Conservation (phyloP, 345 rosid genomes). For the Dipteronia dyeriana region DNA sequence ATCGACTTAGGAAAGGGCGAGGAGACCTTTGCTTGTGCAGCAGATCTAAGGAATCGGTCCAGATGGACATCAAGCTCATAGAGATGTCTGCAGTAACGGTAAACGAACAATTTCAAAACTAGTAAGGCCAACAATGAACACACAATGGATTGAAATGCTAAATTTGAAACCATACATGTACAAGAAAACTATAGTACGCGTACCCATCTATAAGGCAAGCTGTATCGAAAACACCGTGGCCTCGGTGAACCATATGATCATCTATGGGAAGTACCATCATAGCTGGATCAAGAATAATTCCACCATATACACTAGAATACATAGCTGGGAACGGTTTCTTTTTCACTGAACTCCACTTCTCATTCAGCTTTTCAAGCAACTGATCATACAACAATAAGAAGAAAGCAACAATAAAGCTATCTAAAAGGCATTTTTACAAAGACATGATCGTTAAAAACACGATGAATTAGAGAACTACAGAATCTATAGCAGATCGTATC, state of each 20-base stretch:
- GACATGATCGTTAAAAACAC: background rate
- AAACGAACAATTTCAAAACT: background rate
- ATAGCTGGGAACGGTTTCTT: slow-evolving; percentile 66
- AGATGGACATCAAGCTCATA: slow-evolving; percentile 69
- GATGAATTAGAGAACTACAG: background rate
- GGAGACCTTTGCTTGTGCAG: slow-evolving; percentile 53
- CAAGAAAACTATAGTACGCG: slow-evolving; percentile 5
- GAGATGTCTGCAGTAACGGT: slow-evolving; percentile 38
- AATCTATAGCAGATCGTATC: background rate
- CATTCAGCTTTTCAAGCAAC: slow-evolving; percentile 60
- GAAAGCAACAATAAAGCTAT: background rate
- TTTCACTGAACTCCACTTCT: slow-evolving; percentile 57
- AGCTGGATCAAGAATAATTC: slow-evolving; percentile 68
- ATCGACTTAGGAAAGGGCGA: slow-evolving; percentile 60
- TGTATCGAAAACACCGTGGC: slow-evolving; percentile 79
- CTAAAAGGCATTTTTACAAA: background rate
- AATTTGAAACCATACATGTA: background rate
- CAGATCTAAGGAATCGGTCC: slow-evolving; percentile 63
- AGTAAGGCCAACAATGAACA: background rate
- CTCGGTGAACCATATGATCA: slow-evolving; percentile 81
- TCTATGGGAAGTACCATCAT: slow-evolving; percentile 74
- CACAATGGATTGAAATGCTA: background rate
- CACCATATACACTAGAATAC: slow-evolving; percentile 69
- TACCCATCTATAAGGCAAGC: slow-evolving; percentile 64
- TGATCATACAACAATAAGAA: slow-evolving; percentile 17